Conservation (phyloP, 1,284 basidiomycete species). For the Schizophyllum commune region DNA sequence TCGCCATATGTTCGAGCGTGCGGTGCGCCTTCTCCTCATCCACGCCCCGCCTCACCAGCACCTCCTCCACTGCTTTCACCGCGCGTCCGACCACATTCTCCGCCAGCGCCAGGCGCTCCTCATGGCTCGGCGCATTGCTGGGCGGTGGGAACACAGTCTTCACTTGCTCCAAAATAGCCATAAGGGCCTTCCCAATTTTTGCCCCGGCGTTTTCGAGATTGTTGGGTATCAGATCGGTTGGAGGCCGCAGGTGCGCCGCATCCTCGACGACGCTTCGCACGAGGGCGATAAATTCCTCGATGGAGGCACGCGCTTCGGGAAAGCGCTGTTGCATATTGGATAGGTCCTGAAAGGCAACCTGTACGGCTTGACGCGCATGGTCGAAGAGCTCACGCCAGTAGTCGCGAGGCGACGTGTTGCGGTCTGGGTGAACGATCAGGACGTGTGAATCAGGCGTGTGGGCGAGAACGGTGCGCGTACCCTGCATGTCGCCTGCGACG, state of each 20-base stretch:
- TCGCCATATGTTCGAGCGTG: slow-evolving; percentile 13
- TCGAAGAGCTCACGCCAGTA: not conserved
- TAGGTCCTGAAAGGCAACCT: not conserved
- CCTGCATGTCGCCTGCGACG: not conserved
- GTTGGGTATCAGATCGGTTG: not conserved
- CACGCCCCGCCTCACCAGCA: slow-evolving; percentile 12
- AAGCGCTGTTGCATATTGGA: not conserved
- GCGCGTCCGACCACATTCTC: slow-evolving; percentile 14
- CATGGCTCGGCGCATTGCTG: slow-evolving; percentile 17
- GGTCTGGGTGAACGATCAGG: not conserved
- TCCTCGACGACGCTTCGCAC: not conserved
- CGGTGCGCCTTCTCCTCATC: slow-evolving; percentile 15
- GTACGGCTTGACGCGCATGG: not conserved
- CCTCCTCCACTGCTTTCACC: slow-evolving; percentile 15
- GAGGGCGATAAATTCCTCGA: not conserved
- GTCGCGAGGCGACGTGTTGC: not conserved
- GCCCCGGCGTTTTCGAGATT: slow-evolving; percentile 11
- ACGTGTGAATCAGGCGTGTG: not conserved
- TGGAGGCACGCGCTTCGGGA: not conserved
- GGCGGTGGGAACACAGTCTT: slow-evolving; percentile 19
- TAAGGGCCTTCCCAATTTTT: slow-evolving; percentile 14
- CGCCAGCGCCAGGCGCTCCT: slow-evolving; percentile 13
- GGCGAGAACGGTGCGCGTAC: not conserved
- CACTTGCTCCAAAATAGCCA: slow-evolving; percentile 14
- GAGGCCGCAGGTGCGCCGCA: not conserved